phyloP scores from a whole-genome alignment of 1,284 basidiomycete species.

The Athelia psychrophila region DNA sequence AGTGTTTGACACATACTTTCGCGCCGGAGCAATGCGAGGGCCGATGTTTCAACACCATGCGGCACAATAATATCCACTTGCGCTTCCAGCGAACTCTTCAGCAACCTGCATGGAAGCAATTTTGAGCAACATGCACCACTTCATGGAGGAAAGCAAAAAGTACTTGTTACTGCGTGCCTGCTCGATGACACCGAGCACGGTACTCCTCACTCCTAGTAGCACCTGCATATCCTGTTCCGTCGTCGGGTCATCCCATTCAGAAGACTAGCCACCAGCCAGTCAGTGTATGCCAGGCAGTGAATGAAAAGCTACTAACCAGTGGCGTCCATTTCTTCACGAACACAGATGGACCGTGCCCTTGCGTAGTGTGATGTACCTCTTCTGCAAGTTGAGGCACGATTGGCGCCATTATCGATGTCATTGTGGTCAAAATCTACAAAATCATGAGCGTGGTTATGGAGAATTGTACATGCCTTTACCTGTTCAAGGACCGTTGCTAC shows the following conservation, averaged over 20 bases:
- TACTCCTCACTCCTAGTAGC: slow-evolving; percentile 52
- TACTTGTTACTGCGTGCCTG: slow-evolving; percentile 70
- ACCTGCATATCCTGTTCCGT: slow-evolving; percentile 58
- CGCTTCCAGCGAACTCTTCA: slow-evolving; percentile 72
- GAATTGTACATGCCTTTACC: slow-evolving; percentile 38
- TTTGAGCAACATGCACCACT: not conserved
- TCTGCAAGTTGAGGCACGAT: slow-evolving; percentile 92
- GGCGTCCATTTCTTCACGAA: slow-evolving; percentile 64
- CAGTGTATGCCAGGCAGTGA: slow-evolving; percentile 1
- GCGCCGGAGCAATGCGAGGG: slow-evolving; percentile 38
- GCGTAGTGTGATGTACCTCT: slow-evolving; percentile 68
- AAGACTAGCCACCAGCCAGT: slow-evolving; percentile 30
- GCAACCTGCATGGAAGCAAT: slow-evolving; percentile 37
- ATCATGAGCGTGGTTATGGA: not conserved
- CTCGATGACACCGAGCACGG: slow-evolving; percentile 64
- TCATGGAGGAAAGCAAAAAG: slow-evolving; percentile 14
- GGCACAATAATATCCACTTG: slow-evolving; percentile 30
- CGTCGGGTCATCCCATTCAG: slow-evolving; percentile 51
- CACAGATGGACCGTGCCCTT: slow-evolving; percentile 43
- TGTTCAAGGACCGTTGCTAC: slow-evolving; percentile 74
- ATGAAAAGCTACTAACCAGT: slow-evolving; percentile 39
- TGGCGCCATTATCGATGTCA: slow-evolving; percentile 80
- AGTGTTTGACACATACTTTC: slow-evolving; percentile 37
- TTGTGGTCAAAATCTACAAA: slow-evolving; percentile 62
- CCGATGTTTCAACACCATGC: slow-evolving; percentile 6